Percentiles rank a stretch among this genome's conserved stretches.
Evolutionary conservation across 768 basidiomycete species (phyloP).

Genomic region (Lactarius tabidus): DNA sequence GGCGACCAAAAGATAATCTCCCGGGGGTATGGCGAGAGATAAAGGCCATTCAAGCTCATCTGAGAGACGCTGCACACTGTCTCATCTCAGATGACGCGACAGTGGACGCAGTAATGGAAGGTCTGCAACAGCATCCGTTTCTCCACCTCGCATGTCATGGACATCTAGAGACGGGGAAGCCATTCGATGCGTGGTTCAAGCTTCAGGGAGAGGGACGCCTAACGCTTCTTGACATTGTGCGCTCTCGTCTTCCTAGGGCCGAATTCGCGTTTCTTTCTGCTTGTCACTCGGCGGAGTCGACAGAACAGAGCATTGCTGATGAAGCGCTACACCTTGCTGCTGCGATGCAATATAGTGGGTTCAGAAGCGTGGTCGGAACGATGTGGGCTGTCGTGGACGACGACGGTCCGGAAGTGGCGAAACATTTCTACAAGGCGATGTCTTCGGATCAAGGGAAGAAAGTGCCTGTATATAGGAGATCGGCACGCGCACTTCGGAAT

Average conservation of each 20-base stretch:
- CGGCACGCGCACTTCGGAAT: neutral
- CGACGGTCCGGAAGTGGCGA: constrained; percentile 15
- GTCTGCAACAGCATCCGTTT: neutral
- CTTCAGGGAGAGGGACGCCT: neutral
- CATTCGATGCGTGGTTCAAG: constrained; percentile 4
- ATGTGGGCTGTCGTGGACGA: constrained; percentile 16
- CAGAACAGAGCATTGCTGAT: neutral
- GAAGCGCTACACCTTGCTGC: constrained; percentile 1
- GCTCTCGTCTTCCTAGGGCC: neutral
- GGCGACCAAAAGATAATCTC: neutral
- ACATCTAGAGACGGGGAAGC: neutral
- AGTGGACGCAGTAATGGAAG: neutral
- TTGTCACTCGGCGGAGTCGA: constrained; percentile 4
- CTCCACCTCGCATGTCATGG: constrained; percentile 13
- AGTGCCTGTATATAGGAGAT: neutral
- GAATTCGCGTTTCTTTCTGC: constrained; percentile 13
- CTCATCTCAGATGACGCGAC: neutral
- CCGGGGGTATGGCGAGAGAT: neutral
- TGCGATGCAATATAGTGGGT: constrained; percentile 17
- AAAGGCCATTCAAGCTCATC: neutral
- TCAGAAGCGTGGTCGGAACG: constrained; percentile 18
- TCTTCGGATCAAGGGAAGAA: neutral
- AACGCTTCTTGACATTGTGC: neutral
- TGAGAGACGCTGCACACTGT: neutral
- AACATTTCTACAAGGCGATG: constrained; percentile 5